A percentile compares a stretch with the other conserved stretches of the same genome.
These are phyloP conservation scores for Fusarium poae DNA, from an alignment of 2,329 filamentous ascomycete genomes.

Conservation along the genomic window DNA sequence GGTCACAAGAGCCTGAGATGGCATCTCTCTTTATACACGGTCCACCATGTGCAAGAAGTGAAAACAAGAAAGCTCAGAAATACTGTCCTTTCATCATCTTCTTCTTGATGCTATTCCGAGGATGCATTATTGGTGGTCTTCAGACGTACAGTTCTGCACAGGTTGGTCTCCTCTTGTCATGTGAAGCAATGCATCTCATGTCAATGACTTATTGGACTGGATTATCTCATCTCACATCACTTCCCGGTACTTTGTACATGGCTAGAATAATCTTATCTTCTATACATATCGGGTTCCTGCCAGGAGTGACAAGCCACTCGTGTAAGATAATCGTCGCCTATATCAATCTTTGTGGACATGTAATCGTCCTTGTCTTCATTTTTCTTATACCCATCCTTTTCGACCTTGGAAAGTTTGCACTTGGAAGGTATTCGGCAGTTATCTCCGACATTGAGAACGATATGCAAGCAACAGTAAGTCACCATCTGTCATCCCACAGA, in stretches of 20 bases:
- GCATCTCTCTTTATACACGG: slow-evolving; percentile 12
- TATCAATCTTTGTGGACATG: slow-evolving; percentile 19
- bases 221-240: background rate
- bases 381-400: slow-evolving; percentile 11
- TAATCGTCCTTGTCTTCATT: background rate
- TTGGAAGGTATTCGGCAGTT: background rate
- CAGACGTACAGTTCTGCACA: slow-evolving; percentile 20
- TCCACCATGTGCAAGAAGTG: no score
- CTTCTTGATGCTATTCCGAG: slow-evolving; percentile 30
- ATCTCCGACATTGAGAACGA: background rate
- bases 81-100: slow-evolving; percentile 24
- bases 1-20: slow-evolving; percentile 9
- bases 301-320: background rate
- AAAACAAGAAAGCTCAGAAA: background rate
- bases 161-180: slow-evolving; percentile 20
- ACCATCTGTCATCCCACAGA: fast-evolving
- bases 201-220: slow-evolving; percentile 3
- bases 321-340: slow-evolving; percentile 16
- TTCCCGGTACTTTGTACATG: background rate
- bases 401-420: background rate
- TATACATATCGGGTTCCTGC: slow-evolving; percentile 20
- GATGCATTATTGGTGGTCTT: slow-evolving; percentile 29
- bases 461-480: background rate
- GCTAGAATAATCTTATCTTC: slow-evolving; percentile 12
- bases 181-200: slow-evolving; percentile 23